These are phyloP conservation scores for Myochromella boudieri DNA, from an alignment of 768 basidiomycete genomes.

Conservation along the genomic window DNA sequence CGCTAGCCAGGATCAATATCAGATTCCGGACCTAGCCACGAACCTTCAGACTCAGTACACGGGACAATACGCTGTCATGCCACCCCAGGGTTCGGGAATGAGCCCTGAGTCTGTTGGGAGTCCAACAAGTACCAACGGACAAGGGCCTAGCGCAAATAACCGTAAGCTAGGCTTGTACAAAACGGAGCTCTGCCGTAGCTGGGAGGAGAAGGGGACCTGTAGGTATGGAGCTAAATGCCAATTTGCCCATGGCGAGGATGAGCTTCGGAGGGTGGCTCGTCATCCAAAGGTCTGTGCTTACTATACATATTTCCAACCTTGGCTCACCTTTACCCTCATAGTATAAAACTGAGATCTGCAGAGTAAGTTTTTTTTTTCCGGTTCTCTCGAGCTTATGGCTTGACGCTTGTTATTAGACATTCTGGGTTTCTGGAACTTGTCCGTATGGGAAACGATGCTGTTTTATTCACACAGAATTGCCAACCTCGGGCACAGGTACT, in stretches of 20 bases:
- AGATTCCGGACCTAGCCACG: slow-evolving; percentile 52
- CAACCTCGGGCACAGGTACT: slow-evolving; percentile 59
- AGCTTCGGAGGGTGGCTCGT: slow-evolving; percentile 78
- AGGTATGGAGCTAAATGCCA: slow-evolving; percentile 89
- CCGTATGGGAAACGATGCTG: slow-evolving; percentile 92
- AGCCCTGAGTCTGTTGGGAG: slow-evolving; percentile 37
- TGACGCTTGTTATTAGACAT: slow-evolving; percentile 53
- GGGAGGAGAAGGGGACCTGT: slow-evolving; percentile 89
- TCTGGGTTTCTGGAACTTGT: slow-evolving; percentile 93
- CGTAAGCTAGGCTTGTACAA: slow-evolving; percentile 90
- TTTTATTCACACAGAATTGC: slow-evolving; percentile 90
- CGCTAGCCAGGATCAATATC: slow-evolving; percentile 56
- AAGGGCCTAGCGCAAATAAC: slow-evolving; percentile 88
- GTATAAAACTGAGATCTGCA: slow-evolving; percentile 95
- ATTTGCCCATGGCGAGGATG: slow-evolving; percentile 91
- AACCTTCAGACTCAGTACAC: slow-evolving; percentile 67
- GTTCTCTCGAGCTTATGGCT: slow-evolving; percentile 8
- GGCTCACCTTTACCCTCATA: slow-evolving; percentile 28
- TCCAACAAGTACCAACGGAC: slow-evolving; percentile 41
- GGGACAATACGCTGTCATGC: slow-evolving; percentile 42
- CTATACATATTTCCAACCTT: slow-evolving; percentile 10
- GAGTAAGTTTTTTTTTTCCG: slow-evolving; percentile 48
- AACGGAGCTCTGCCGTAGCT: slow-evolving; percentile 86
- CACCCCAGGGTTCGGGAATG: slow-evolving; percentile 28
- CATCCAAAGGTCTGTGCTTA: slow-evolving; percentile 75